Conservation (phyloP, 225 moss, liverwort and hornwort genomes). For the Straminergon stramineum region DNA sequence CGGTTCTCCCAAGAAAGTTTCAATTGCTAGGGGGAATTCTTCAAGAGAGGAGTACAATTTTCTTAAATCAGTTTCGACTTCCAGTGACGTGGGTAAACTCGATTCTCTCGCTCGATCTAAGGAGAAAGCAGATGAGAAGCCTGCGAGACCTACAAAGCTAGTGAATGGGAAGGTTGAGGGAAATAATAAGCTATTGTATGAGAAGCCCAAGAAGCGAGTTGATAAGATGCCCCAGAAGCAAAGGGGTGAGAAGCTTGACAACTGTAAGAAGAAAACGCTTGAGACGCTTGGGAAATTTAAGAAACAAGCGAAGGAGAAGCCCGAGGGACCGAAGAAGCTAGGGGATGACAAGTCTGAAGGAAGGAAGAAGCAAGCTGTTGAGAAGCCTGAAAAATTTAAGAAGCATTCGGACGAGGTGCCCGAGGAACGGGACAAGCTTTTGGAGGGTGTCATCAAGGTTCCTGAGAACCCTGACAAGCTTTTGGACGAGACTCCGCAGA, state of each 20-base stretch:
- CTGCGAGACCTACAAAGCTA: not conserved
- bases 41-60: constrained; percentile 5
- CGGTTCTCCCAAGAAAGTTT: not conserved
- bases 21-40: not conserved
- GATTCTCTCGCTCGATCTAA: constrained; percentile 1
- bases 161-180: not conserved
- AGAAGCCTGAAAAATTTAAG: not conserved
- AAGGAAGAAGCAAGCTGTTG: not conserved
- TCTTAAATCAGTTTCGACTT: not conserved
- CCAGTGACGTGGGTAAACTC: not conserved
- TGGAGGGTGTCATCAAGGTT: not conserved
- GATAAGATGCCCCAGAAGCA: not conserved
- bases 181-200: not conserved
- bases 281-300: not conserved
- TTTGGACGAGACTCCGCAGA: not conserved
- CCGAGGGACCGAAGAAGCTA: not conserved
- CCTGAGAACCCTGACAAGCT: not conserved
- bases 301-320: not conserved
- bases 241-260: not conserved
- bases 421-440: not conserved
- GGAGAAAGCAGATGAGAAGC: not conserved
- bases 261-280: not conserved
- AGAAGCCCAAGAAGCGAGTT: not conserved
- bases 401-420: not conserved
- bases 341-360: not conserved